Base-by-base conservation (phyloP, 2,329 filamentous ascomycete genomes). In the Ceratocystis destructans region DNA sequence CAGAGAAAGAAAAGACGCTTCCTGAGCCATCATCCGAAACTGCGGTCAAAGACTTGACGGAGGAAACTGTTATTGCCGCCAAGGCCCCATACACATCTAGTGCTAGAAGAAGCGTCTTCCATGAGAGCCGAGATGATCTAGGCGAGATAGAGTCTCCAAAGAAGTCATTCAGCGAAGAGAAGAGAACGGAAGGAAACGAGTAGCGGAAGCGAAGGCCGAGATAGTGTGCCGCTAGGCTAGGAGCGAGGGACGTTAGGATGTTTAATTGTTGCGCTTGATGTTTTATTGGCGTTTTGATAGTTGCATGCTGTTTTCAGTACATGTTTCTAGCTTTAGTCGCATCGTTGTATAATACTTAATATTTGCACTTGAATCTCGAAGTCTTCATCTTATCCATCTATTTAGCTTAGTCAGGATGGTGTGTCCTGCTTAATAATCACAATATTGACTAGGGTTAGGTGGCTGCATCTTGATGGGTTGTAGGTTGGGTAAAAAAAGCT, bases 111-210 rank as follows among this genome's bases (percentile, higher is more conserved):
- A 76, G 75, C 44, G 71, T 75, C 12, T 76, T 76, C 46, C 69
- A 70, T 4, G 74, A 75, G 70, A 74, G 71, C 22, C 68, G 68
- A 50, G 74, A 75, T 66, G 74, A 76, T 69, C 70, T 75, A 68
- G 70, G 70, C 46, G 71, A 67, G n/a, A 28, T 22, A 0, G 44
- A 45, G 25, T 28, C 17, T 5, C n/a, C 33, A 5, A 57, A 64
- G 50, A 28, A 44, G 5, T 31, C 12, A 31, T 31, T 17, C 20
- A 46, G 50, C 12, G 48, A 57, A 44, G 31, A 37, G n/a, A 37
- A 44, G 33, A 50, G 44, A 28, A 25, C 28, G 20, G 25, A 64
- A 28, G 17, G 44, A 10, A 15, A 45, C 6, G 22, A 62, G n/a
- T 8, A 25, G 61, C 41, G 12, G 12, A 57, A 31, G 28, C 20